A percentile compares a stretch with the other conserved stretches of the same genome.
Conservation (phyloP, 441 rosid species). For the Oxalis stricta region DNA sequence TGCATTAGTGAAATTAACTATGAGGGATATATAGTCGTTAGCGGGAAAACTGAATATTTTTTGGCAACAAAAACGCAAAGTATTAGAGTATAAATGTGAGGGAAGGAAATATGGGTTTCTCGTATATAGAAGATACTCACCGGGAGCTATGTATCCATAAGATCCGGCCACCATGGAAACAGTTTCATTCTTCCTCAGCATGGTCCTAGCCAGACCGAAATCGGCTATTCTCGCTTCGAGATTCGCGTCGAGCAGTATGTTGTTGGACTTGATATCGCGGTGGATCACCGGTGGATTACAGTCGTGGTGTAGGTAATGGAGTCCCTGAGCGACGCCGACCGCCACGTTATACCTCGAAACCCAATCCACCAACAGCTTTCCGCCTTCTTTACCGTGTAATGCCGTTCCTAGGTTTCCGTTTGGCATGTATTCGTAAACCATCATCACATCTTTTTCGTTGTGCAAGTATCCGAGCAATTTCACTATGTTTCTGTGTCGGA, state of each 20-base stretch:
- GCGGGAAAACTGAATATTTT: too few relatives aligned
- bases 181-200: constrained; percentile 60
- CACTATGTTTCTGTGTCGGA: constrained; percentile 64
- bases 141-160: constrained; percentile 71
- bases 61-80: too few relatives aligned
- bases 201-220: constrained; percentile 74
- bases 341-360: constrained; percentile 63
- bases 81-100: too few relatives aligned
- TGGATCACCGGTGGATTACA: constrained; percentile 64
- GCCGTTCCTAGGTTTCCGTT: constrained; percentile 67
- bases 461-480: constrained; percentile 54
- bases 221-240: constrained; percentile 64
- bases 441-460: constrained; percentile 56
- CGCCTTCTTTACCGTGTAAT: constrained; percentile 37
- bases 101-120: too few relatives aligned
- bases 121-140: constrained; percentile 12
- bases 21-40: too few relatives aligned
- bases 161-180: constrained; percentile 80
- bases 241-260: constrained; percentile 52
- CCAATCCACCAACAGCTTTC: constrained; percentile 54
- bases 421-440: constrained; percentile 64
- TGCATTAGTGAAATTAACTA: too few relatives aligned
- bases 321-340: constrained; percentile 66
- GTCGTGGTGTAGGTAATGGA: constrained; percentile 63
- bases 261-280: constrained; percentile 73